phyloP scores from a whole-genome alignment of 768 basidiomycete species.

The Suillus lakei region DNA sequence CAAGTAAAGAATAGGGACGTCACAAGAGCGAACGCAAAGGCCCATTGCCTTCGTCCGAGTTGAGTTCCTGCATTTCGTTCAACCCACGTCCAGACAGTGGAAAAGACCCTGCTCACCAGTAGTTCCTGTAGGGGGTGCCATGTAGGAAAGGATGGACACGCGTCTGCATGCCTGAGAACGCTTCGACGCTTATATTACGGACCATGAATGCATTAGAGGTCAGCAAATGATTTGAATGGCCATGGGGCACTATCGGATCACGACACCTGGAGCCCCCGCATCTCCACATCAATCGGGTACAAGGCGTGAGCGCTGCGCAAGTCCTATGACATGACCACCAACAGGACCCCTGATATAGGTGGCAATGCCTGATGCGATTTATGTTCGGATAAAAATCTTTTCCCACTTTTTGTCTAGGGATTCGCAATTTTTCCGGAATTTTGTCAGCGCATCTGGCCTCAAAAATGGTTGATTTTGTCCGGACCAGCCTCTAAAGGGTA shows the following conservation, averaged over 20 bases:
- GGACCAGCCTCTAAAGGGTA: too few relatives aligned
- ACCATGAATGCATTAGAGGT: background rate
- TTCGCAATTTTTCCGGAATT: too few relatives aligned
- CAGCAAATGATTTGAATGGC: background rate
- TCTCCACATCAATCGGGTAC: constrained; percentile 8
- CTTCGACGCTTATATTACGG: constrained; percentile 12
- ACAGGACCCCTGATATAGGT: too few relatives aligned
- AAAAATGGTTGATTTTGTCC: too few relatives aligned
- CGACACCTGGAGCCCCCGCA: background rate
- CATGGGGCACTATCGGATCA: background rate
- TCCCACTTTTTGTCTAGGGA: too few relatives aligned
- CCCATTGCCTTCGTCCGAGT: constrained; percentile 50
- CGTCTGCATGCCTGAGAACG: background rate
- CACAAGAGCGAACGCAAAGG: constrained; percentile 67
- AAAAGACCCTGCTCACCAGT: constrained; percentile 39
- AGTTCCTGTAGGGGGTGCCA: constrained; percentile 45
- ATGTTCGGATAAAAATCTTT: too few relatives aligned
- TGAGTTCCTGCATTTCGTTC: constrained; percentile 36
- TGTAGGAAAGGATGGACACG: constrained; percentile 19
- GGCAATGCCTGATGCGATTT: too few relatives aligned
- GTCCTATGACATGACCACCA: constrained; percentile 16
- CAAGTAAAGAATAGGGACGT: constrained; percentile 80
- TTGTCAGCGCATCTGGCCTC: too few relatives aligned
- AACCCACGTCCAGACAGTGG: background rate
- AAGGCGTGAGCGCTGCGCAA: constrained; percentile 9